phyloP scores from a whole-genome alignment of 2,329 filamentous ascomycete species.

The Coniochaeta sp. region DNA sequence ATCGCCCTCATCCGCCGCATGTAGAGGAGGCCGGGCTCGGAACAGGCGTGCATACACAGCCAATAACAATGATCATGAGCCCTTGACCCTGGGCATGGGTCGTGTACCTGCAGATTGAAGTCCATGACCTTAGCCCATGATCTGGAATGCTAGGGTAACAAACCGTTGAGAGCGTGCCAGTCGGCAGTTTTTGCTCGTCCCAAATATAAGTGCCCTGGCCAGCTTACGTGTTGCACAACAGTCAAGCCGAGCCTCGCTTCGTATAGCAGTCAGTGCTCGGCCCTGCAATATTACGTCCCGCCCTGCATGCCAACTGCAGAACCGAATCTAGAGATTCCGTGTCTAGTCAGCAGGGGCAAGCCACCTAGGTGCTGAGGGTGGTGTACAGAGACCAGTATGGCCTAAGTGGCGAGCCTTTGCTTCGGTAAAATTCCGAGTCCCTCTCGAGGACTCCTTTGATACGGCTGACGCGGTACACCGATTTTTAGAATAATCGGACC shows the following conservation, averaged over 20 bases:
- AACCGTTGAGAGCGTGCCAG: neutral
- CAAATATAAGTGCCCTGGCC: neutral
- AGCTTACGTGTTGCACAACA: neutral
- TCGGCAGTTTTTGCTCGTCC: neutral
- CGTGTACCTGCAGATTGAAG: neutral
- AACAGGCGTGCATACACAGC: neutral
- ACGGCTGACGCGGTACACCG: neutral
- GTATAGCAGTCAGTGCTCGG: neutral
- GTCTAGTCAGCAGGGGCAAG: neutral
- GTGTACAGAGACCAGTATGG: neutral
- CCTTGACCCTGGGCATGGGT: neutral
- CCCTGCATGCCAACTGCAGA: neutral
- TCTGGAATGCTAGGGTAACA: neutral
- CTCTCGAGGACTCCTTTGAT: neutral
- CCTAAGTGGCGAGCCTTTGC: neutral
- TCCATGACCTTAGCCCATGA: neutral
- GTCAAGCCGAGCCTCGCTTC: neutral
- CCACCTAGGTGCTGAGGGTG: neutral
- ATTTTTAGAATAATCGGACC: neutral
- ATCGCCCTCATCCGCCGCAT: neutral
- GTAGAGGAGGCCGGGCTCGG: neutral
- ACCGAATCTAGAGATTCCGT: neutral
- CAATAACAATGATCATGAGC: neutral
- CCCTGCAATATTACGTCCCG: neutral
- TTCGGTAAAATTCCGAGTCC: neutral